Evolutionary conservation across 2,329 filamentous ascomycete species (phyloP).

Genomic region (Xylaria sp.): DNA sequence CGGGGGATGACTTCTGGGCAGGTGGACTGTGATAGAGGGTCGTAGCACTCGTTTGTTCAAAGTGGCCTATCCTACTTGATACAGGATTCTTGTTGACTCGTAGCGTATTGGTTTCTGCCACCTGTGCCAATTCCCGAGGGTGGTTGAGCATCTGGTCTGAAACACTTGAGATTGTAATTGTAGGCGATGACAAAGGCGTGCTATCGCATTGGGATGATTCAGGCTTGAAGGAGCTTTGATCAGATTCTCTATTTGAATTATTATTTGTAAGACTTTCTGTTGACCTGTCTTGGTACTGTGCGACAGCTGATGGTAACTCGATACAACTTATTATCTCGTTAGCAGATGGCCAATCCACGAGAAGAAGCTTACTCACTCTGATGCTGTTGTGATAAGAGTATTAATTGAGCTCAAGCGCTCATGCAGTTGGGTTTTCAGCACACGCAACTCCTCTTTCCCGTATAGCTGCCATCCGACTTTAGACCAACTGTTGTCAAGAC

Average conservation of each 20-base stretch:
- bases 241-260: too few species aligned
- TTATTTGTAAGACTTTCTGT: too few species aligned
- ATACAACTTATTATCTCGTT: neutral
- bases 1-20: neutral
- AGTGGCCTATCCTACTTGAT: neutral
- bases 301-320: slow-evolving; percentile 8
- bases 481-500: slow-evolving; percentile 8
- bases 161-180: neutral
- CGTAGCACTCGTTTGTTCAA: neutral
- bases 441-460: slow-evolving; percentile 34
- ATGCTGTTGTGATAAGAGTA: slow-evolving; percentile 4
- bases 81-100: neutral
- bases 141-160: neutral
- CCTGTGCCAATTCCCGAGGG: neutral
- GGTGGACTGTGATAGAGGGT: neutral
- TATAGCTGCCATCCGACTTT: slow-evolving; percentile 15
- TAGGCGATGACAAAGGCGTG: neutral
- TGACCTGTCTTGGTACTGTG: slow-evolving; percentile 4
- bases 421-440: slow-evolving; percentile 45
- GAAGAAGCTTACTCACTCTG: neutral
- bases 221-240: too few species aligned
- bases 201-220: neutral
- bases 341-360: neutral
- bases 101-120: neutral
- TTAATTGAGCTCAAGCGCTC: slow-evolving; percentile 6